A percentile compares a stretch with the other conserved stretches of the same genome.
Evolutionary conservation across 495 filamentous ascomycete species (phyloP).

Genomic region (Venustampulla echinocandica): DNA sequence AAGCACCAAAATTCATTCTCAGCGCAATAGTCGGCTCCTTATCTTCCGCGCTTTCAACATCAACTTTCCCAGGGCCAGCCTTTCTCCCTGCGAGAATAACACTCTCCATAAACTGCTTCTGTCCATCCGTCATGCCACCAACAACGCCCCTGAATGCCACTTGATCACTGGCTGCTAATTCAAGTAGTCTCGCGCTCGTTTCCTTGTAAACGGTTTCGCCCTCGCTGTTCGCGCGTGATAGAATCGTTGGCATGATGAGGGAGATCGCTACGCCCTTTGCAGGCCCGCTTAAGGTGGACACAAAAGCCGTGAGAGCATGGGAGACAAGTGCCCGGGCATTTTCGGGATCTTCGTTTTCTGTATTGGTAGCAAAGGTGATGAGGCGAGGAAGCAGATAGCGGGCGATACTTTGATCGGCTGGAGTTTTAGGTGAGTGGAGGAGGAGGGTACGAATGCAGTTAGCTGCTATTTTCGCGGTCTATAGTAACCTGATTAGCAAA

Average conservation of each 20-base stretch:
- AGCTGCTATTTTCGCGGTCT: conserved; percentile 80
- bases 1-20: conserved; percentile 76
- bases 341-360: conserved; percentile 62
- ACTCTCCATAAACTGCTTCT: conserved; percentile 73
- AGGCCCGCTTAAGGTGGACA: conserved; percentile 39
- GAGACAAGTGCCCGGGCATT: conserved; percentile 58
- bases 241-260: conserved; percentile 69
- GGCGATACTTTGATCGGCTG: conserved; percentile 63
- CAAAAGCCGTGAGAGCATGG: conserved; percentile 64
- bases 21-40: conserved; percentile 81
- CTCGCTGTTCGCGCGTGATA: conserved; percentile 55
- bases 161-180: conserved; percentile 71
- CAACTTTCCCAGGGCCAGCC: conserved; percentile 24
- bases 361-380: conserved; percentile 61
- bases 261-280: conserved; percentile 56
- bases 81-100: conserved; percentile 57
- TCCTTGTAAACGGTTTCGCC: conserved; percentile 50
- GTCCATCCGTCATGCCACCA: conserved; percentile 55
- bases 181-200: conserved; percentile 65
- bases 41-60: conserved; percentile 33
- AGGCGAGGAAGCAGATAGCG: conserved; percentile 69
- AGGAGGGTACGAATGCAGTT: conserved; percentile 80
- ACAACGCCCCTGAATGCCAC: conserved; percentile 67
- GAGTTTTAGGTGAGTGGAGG: conserved; percentile 50
- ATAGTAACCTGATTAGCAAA: conserved; percentile 6